Percentiles rank a stretch among this genome's conserved stretches.
These are phyloP conservation scores for Claviceps cyperi DNA, from an alignment of 2,329 filamentous ascomycete species.

Conservation along the genomic window DNA sequence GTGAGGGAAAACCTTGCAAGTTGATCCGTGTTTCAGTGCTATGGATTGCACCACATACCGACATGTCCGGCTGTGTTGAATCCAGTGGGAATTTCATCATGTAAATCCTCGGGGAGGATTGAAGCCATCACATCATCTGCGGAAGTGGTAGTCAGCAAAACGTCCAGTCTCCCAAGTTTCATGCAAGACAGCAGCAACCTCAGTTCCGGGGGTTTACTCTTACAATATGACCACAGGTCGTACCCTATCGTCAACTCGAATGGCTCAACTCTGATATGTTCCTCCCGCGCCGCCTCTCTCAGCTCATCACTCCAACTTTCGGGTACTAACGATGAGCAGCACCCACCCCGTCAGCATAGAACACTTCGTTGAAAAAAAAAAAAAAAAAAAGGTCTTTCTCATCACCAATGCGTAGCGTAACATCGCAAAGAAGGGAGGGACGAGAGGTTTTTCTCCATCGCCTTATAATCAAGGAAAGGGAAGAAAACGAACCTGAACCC, in stretches of 20 bases:
- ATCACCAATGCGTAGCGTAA: too few relatives aligned
- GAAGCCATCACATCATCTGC: constrained; percentile 68
- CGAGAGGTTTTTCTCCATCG: neutral
- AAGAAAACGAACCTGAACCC: constrained; percentile 27
- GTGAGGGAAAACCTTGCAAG: neutral
- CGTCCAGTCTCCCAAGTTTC: neutral
- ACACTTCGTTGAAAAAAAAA: neutral
- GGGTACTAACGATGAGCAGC: constrained; percentile 20
- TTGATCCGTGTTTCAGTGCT: neutral
- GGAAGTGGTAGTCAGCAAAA: neutral
- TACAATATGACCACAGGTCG: constrained; percentile 73
- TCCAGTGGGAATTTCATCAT: constrained; percentile 69
- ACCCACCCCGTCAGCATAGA: neutral
- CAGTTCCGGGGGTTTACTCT: constrained; percentile 12
- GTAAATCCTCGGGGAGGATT: constrained; percentile 64
- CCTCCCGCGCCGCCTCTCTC: constrained; percentile 49
- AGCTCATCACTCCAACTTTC: constrained; percentile 65
- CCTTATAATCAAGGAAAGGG: neutral
- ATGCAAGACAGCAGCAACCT: neutral
- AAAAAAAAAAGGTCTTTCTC: neutral
- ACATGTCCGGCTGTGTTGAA: constrained; percentile 87
- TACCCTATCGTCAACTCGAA: constrained; percentile 70
- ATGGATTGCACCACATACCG: constrained; percentile 32
- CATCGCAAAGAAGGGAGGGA: neutral
- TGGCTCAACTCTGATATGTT: constrained; percentile 57